Conservation (phyloP, 2,329 filamentous ascomycete species). For the Stemphylium vesicarium region DNA sequence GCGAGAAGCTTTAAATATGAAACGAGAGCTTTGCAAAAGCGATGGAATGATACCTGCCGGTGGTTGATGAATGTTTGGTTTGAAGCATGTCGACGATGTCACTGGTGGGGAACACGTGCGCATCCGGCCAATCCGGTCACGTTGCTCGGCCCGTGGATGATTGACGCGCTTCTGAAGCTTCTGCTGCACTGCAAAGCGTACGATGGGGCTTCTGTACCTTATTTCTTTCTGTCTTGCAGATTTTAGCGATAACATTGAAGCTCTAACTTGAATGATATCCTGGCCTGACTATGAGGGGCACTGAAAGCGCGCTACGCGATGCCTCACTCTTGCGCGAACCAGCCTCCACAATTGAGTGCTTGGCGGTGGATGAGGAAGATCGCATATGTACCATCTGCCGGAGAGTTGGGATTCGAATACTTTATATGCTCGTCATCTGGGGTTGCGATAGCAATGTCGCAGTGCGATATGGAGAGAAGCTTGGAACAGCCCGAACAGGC, state of each 20-base stretch:
- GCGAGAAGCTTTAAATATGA: not conserved
- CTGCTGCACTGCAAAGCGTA: not conserved
- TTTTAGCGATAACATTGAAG: not conserved
- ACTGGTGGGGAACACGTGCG: constrained; percentile 25
- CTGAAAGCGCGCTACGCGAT: not conserved
- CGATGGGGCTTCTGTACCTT: not conserved
- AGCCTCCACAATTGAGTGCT: not conserved
- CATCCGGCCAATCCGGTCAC: constrained; percentile 26
- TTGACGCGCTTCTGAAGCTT: constrained; percentile 3
- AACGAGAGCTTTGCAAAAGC: constrained; percentile 1
- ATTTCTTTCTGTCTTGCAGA: not conserved
- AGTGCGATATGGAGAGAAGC: not conserved
- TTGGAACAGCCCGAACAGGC: too few species aligned
- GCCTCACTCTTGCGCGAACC: not conserved
- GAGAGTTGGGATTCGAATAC: not conserved
- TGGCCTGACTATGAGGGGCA: not conserved
- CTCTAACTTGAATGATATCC: not conserved
- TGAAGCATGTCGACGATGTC: constrained; percentile 26
- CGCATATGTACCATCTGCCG: too few species aligned
- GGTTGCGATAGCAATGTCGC: not conserved
- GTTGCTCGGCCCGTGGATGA: constrained; percentile 16
- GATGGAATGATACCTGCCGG: constrained; percentile 7
- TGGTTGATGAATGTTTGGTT: constrained; percentile 16
- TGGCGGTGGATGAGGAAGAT: too few species aligned
- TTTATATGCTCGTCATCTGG: not conserved